phyloP scores from a whole-genome alignment of 352 stramenopile species.

The Pythium myriotylum region DNA sequence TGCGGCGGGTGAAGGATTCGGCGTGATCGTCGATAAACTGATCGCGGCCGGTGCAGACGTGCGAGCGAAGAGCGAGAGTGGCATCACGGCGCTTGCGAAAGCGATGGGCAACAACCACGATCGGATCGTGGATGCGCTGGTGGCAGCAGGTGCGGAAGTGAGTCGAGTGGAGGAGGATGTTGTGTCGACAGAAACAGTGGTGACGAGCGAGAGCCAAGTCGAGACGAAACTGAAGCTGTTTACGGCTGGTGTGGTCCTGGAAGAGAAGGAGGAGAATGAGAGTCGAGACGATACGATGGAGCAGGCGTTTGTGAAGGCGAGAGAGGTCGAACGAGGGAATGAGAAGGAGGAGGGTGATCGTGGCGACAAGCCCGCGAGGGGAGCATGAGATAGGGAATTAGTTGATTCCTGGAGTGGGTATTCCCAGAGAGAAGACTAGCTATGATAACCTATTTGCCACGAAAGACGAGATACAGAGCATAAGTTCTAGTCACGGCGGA shows the following conservation, averaged over 20 bases:
- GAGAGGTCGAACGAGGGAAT: too few species aligned
- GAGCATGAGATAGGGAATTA: too few species aligned
- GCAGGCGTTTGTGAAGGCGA: too few species aligned
- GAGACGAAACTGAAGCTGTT: neutral
- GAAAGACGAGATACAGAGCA: too few species aligned
- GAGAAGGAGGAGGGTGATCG: too few species aligned
- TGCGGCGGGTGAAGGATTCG: neutral
- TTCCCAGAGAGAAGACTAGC: too few species aligned
- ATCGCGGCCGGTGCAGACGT: neutral
- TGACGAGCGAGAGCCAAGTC: neutral
- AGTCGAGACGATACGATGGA: too few species aligned
- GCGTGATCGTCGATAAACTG: neutral
- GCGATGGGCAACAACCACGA: neutral
- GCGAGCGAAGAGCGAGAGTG: neutral
- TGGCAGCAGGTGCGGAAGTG: neutral
- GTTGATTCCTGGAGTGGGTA: too few species aligned
- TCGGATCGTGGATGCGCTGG: neutral
- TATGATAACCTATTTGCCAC: too few species aligned
- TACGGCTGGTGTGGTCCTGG: too few species aligned
- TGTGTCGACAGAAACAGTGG: neutral
- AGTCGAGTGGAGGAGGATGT: neutral
- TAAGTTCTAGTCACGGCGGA: neutral
- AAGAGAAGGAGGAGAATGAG: too few species aligned
- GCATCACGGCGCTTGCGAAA: neutral
- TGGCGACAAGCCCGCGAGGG: too few species aligned